phyloP scores from a whole-genome alignment of 2,329 filamentous ascomycete species.

The Exophiala viscosa region DNA sequence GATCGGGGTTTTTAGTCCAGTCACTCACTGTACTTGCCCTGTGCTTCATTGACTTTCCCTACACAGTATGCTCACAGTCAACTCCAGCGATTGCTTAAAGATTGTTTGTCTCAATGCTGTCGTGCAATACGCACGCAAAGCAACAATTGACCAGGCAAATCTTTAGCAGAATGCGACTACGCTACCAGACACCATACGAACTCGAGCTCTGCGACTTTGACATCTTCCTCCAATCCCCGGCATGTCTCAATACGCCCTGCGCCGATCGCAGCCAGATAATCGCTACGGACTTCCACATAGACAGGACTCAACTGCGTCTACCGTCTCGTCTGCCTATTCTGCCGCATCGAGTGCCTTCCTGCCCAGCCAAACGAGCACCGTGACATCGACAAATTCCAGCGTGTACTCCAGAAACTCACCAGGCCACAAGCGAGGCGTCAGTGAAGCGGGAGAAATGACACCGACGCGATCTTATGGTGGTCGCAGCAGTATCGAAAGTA shows the following conservation, averaged over 20 bases:
- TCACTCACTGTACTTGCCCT: too few relatives aligned
- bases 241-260: conserved; percentile 26
- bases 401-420: conserved; percentile 43
- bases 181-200: conserved; percentile 8
- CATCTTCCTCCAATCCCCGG: conserved; percentile 3
- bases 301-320: conserved; percentile 55
- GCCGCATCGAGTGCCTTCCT: conserved; percentile 46
- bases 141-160: too few relatives aligned
- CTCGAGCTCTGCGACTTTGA: conserved; percentile 4
- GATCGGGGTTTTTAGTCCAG: too few relatives aligned
- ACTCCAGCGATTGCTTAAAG: too few relatives aligned
- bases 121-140: too few relatives aligned
- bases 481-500: conserved; percentile 42
- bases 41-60: too few relatives aligned
- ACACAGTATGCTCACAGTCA: too few relatives aligned
- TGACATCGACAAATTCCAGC: conserved; percentile 69
- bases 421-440: conserved; percentile 70
- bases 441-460: conserved; percentile 62
- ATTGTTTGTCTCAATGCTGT: too few relatives aligned
- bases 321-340: conserved; percentile 52
- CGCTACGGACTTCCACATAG: conserved; percentile 37
- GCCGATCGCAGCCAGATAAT: conserved; percentile 24
- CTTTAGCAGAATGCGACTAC: conserved; percentile 11
- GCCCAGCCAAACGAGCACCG: conserved; percentile 62
- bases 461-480: conserved; percentile 46